These are phyloP conservation scores for Leccinellum rugosiceps DNA, from an alignment of 768 basidiomycete genomes.

Conservation along the genomic window DNA sequence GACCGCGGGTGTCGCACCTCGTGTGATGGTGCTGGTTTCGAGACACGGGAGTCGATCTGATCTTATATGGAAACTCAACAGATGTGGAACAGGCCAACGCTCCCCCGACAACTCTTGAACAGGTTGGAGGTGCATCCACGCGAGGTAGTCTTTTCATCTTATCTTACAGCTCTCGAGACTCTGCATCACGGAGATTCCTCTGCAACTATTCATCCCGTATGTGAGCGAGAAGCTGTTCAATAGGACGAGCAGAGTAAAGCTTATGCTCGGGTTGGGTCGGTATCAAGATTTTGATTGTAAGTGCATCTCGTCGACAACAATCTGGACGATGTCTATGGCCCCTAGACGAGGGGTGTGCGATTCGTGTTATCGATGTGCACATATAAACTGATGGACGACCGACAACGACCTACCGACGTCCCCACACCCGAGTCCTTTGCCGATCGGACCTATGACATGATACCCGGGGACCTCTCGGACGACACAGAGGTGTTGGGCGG, in stretches of 20 bases:
- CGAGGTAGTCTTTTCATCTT: slow-evolving; percentile 40
- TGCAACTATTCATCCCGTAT: slow-evolving; percentile 74
- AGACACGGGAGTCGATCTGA: slow-evolving; percentile 39
- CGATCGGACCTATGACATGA: slow-evolving; percentile 80
- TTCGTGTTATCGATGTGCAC: background rate
- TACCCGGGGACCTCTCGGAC: slow-evolving; percentile 78
- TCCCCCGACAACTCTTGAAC: slow-evolving; percentile 54
- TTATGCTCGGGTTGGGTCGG: slow-evolving; percentile 19
- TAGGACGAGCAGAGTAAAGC: slow-evolving; percentile 35
- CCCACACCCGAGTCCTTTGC: slow-evolving; percentile 86
- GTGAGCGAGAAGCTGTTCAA: slow-evolving; percentile 56
- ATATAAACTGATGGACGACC: background rate
- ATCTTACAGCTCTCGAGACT: slow-evolving; percentile 57
- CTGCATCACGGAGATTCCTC: slow-evolving; percentile 66
- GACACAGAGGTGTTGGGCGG: slow-evolving; percentile 74
- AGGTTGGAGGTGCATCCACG: slow-evolving; percentile 50
- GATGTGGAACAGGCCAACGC: slow-evolving; percentile 61
- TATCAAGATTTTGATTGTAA: slow-evolving; percentile 14
- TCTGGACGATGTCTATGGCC: slow-evolving; percentile 91
- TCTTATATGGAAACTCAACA: background rate
- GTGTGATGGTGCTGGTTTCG: slow-evolving; percentile 47
- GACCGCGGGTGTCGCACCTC: slow-evolving; percentile 35
- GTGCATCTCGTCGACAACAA: slow-evolving; percentile 59
- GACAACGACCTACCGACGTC: slow-evolving; percentile 64
- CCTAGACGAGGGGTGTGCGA: slow-evolving; percentile 64